These are phyloP conservation scores for Pythium utonaiense DNA, from an alignment of 352 stramenopile genomes.

Conservation along the genomic window DNA sequence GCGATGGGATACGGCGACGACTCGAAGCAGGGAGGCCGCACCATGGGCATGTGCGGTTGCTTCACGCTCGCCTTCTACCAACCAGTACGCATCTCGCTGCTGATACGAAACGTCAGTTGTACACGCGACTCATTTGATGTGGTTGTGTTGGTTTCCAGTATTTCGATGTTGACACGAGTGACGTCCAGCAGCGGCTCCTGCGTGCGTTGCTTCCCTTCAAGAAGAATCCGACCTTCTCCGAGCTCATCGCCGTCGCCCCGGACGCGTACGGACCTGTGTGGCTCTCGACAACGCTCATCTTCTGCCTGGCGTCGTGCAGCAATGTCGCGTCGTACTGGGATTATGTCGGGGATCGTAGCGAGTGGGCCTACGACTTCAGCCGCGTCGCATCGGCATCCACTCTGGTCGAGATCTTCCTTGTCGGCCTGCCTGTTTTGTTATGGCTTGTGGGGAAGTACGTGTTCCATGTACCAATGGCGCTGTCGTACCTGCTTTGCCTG, in stretches of 20 bases:
- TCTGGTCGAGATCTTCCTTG: conserved; percentile 70
- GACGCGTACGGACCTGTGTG: conserved; percentile 85
- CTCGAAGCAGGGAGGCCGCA: conserved; percentile 26
- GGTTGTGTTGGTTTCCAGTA: conserved; percentile 44
- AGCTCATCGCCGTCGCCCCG: conserved; percentile 49
- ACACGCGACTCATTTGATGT: too few relatives aligned
- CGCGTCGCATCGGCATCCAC: conserved; percentile 73
- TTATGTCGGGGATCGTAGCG: conserved; percentile 46
- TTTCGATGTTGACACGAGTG: conserved; percentile 82
- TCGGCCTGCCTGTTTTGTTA: conserved; percentile 70
- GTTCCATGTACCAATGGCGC: conserved; percentile 54
- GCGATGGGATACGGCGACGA: conserved; percentile 32
- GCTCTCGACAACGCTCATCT: conserved; percentile 85
- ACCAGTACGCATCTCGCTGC: conserved; percentile 36
- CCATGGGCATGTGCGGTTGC: conserved; percentile 67
- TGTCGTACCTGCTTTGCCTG: conserved; percentile 81
- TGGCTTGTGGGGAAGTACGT: conserved; percentile 82
- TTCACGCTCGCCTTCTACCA: conserved; percentile 83
- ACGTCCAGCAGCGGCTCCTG: conserved; percentile 74
- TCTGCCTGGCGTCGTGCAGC: conserved; percentile 80
- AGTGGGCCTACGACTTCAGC: conserved; percentile 85
- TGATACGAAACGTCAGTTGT: background rate
- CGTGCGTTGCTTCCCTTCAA: conserved; percentile 80
- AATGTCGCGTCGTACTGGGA: conserved; percentile 84
- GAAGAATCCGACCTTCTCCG: conserved; percentile 78